phyloP scores from a whole-genome alignment of 2,329 filamentous ascomycete genomes.

The Penicillium psychrosexuale region DNA sequence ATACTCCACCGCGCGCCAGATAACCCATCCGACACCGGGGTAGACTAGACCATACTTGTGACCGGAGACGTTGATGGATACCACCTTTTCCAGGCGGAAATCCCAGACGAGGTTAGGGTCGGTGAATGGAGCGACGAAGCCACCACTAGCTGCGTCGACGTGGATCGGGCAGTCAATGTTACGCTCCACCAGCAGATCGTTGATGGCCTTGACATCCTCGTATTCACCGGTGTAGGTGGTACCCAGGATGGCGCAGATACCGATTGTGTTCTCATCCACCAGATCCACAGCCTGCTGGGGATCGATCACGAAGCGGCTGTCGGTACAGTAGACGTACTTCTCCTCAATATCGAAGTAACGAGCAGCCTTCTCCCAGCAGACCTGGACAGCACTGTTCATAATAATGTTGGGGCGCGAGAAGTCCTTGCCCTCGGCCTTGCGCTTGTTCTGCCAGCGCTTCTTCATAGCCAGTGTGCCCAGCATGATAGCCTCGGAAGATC shows the following conservation, averaged over 20 bases:
- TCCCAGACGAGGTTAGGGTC: constrained; percentile 84
- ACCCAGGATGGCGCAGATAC: constrained; percentile 86
- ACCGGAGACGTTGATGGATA: constrained; percentile 90
- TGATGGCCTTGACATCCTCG: constrained; percentile 88
- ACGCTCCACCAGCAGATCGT: constrained; percentile 75
- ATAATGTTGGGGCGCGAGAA: constrained; percentile 80
- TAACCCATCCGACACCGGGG: constrained; percentile 88
- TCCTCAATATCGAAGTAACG: constrained; percentile 93
- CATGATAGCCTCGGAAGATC: constrained; percentile 70
- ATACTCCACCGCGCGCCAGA: constrained; percentile 81
- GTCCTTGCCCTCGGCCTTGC: constrained; percentile 77
- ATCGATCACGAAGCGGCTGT: constrained; percentile 62
- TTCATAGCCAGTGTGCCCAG: constrained; percentile 76
- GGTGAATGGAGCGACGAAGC: constrained; percentile 90
- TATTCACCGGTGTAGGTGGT: constrained; percentile 96
- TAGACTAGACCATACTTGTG: constrained; percentile 84
- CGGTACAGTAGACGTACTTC: constrained; percentile 66
- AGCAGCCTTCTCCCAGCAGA: constrained; percentile 92
- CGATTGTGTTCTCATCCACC: constrained; percentile 72
- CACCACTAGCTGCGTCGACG: constrained; percentile 87
- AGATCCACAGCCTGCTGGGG: constrained; percentile 60
- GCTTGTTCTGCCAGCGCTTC: constrained; percentile 85
- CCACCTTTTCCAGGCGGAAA: constrained; percentile 82
- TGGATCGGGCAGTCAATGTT: constrained; percentile 82
- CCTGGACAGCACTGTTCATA: constrained; percentile 95